Percentiles rank a stretch among this genome's conserved stretches.
phyloP scores from a whole-genome alignment of 2,329 filamentous ascomycete genomes.

The Pestalotiopsis sp. region DNA sequence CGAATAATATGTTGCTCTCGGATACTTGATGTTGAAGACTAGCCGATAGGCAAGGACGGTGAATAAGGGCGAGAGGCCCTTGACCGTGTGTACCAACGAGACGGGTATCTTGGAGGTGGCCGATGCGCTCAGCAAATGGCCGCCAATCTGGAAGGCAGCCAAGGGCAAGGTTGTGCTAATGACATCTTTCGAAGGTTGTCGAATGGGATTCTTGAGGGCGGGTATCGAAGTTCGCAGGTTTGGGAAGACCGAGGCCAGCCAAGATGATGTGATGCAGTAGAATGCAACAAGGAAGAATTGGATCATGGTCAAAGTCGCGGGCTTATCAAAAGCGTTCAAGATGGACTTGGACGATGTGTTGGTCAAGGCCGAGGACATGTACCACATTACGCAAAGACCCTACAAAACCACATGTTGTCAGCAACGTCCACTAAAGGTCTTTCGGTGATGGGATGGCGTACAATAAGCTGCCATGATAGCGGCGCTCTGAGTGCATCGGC shows the following conservation, averaged over 20 bases:
- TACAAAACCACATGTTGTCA: conserved; percentile 41
- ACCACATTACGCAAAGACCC: conserved; percentile 89
- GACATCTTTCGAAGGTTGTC: conserved; percentile 77
- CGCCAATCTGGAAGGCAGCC: conserved; percentile 88
- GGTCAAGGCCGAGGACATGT: conserved; percentile 90
- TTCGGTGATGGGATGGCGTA: conserved; percentile 46
- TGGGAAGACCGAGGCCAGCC: conserved; percentile 74
- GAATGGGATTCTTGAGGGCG: conserved; percentile 82
- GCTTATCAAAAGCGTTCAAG: conserved; percentile 86
- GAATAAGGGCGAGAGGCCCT: conserved; percentile 92
- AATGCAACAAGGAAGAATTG: conserved; percentile 93
- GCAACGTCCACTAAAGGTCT: conserved; percentile 25
- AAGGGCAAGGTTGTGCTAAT: conserved; percentile 88
- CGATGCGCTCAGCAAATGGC: conserved; percentile 91
- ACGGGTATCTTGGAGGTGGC: conserved; percentile 95
- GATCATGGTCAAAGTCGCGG: conserved; percentile 86
- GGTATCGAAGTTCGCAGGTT: conserved; percentile 72
- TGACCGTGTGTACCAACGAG: conserved; percentile 97
- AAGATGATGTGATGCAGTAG: conserved; percentile 82
- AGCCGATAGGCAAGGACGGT: conserved; percentile 92
- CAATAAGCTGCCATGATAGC: conserved; percentile 84
- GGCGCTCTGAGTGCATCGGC: conserved; percentile 89
- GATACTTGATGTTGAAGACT: conserved; percentile 87
- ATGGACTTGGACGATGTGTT: conserved; percentile 99
- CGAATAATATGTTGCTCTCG: conserved; percentile 82